phyloP scores from a whole-genome alignment of 164 flowering plant genomes.

The Saururus chinensis region DNA sequence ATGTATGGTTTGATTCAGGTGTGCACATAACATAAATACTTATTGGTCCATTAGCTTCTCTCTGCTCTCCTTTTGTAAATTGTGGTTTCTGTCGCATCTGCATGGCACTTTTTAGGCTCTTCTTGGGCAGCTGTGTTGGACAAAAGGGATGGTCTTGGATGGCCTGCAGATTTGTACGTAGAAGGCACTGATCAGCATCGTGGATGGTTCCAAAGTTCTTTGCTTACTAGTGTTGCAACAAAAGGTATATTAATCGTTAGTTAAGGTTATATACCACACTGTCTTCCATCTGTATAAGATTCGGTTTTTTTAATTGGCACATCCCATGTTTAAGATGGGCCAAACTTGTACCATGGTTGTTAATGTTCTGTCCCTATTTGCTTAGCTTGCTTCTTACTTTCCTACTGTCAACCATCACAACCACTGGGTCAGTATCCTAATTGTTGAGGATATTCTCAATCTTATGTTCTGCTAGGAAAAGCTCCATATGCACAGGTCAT shows the following conservation, averaged over 20 bases:
- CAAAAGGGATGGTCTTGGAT: conserved; percentile 48
- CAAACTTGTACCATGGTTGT: too few species aligned
- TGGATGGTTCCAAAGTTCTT: conserved; percentile 99
- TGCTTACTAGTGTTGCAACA: conserved; percentile 82
- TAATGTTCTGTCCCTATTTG: neutral
- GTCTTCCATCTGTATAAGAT: too few species aligned
- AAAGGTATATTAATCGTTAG: conserved; percentile 28
- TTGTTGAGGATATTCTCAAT: neutral
- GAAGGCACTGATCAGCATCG: conserved; percentile 99
- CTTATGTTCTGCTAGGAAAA: conserved; percentile 36
- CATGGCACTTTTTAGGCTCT: conserved; percentile 38
- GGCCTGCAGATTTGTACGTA: conserved; percentile 91
- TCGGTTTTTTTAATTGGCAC: too few species aligned
- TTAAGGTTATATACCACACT: too few species aligned
- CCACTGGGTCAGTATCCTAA: neutral
- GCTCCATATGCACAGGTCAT: conserved; percentile 84
- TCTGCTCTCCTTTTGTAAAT: neutral
- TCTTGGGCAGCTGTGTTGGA: conserved; percentile 98
- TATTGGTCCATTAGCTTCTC: neutral
- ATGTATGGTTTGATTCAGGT: conserved; percentile 99
- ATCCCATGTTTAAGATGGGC: too few species aligned
- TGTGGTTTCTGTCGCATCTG: neutral
- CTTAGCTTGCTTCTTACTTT: neutral
- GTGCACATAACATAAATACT: neutral
- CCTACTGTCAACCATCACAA: too few species aligned